A percentile compares a stretch with the other conserved stretches of the same genome.
phyloP scores from a whole-genome alignment of 1,139 yeast species.

The Saccharomyces hybrid region DNA sequence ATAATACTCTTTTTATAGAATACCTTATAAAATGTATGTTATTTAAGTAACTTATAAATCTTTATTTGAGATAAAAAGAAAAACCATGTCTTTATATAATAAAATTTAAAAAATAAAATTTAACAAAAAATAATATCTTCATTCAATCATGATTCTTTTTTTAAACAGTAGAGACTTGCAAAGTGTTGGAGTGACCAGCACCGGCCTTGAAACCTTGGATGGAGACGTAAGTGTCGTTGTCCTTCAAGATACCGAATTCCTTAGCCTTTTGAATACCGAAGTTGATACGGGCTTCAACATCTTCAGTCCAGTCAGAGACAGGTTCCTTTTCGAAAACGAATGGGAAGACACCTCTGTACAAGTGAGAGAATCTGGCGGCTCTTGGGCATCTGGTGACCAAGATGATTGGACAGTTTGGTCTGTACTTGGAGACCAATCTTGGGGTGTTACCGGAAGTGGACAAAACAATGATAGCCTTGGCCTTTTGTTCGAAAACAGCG shows the following conservation, averaged over 20 bases:
- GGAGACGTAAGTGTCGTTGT: conserved; percentile 87
- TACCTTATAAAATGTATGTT: neutral
- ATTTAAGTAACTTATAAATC: conserved; percentile 1
- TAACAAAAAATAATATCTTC: neutral
- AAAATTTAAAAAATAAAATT: neutral
- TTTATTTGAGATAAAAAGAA: conserved; percentile 2
- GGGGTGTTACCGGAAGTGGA: conserved; percentile 95
- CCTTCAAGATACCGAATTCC: conserved; percentile 72
- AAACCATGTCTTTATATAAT: conserved; percentile 5
- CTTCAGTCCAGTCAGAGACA: conserved; percentile 87
- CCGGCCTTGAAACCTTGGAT: conserved; percentile 99
- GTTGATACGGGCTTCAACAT: conserved; percentile 89
- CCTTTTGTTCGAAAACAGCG: conserved; percentile 92
- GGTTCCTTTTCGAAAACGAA: conserved; percentile 66
- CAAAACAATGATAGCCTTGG: conserved; percentile 92
- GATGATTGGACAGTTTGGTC: conserved; percentile 95
- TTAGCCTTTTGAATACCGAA: conserved; percentile 91
- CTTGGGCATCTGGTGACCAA: conserved; percentile 95
- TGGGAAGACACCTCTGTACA: conserved; percentile 98
- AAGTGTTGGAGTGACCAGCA: conserved; percentile 96
- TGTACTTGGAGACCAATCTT: conserved; percentile 92
- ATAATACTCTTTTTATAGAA: neutral
- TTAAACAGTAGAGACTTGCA: conserved; percentile 56
- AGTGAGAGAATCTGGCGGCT: conserved; percentile 91
- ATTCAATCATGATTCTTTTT: conserved; percentile 4